Conservation (phyloP, 805 yeast species). For the Ogataea salicorniae region DNA sequence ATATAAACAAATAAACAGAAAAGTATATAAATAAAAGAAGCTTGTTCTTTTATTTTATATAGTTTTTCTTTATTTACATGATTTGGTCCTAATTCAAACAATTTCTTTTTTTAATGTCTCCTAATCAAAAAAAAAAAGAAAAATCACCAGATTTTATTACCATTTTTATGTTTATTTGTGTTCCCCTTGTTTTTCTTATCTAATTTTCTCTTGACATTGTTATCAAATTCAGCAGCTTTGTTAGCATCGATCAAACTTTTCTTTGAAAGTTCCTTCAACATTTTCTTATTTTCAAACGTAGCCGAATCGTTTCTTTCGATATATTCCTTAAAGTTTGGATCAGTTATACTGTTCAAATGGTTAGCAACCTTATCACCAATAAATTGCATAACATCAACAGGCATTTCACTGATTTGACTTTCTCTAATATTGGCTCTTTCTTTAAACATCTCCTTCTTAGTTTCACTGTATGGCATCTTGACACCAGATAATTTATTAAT, state of each 20-base stretch:
- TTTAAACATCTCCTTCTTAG: conserved; percentile 54
- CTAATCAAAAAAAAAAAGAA: neutral
- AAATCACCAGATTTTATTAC: conserved; percentile 7
- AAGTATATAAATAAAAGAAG: too few species aligned
- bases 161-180: conserved; percentile 13
- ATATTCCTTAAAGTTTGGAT: conserved; percentile 28
- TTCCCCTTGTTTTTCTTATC: conserved; percentile 18
- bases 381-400: conserved; percentile 40
- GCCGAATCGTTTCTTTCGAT: conserved; percentile 25
- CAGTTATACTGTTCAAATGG: conserved; percentile 29
- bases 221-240: conserved; percentile 20
- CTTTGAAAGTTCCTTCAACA: conserved; percentile 15
- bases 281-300: conserved; percentile 14
- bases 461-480: conserved; percentile 66
- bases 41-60: too few species aligned
- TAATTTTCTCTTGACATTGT: conserved; percentile 13
- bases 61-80: too few species aligned
- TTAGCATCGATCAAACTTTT: conserved; percentile 14
- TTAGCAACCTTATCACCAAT: conserved; percentile 38
- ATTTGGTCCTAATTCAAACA: neutral
- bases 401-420: conserved; percentile 33
- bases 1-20: too few species aligned
- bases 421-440: conserved; percentile 46
- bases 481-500: conserved; percentile 62
- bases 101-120: neutral